Evolutionary conservation across 192 early-diverging fungal genomes (phyloP), one percentile per base, ranked within the genome.

Genomic region (Gonapodya prolifera): DNA sequence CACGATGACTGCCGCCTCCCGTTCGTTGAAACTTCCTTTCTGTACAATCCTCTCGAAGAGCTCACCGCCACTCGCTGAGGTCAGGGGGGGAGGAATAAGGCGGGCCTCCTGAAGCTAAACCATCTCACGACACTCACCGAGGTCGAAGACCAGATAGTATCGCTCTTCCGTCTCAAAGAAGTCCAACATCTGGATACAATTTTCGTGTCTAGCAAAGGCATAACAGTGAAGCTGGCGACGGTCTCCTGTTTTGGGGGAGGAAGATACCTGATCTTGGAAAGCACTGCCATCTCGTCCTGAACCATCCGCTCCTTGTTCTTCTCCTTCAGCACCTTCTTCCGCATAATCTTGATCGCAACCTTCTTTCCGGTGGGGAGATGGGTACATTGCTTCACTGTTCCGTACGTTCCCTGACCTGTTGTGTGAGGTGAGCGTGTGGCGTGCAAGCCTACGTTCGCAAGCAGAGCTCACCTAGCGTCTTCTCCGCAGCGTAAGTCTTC

Each of bases 21-120:
- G 76, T 83, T 98, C 96, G 33, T 86, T 83, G 76, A 94, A 89
- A 35, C 83, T 87, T 8, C 23, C 23, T 61, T 8, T 61, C 23
- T 61, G 8, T 29, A 93, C 90, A 76, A 98, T 95, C 34, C 92
- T 90, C 76, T 96, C 95, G 83, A 98, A 98, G 23, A 98, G 83
- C 81, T 98, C 96, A 71, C 95, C 95, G 76, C 93, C 94, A 32
- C 8, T 30, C 71, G 71, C 71, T 71, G 71, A 13, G 71, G n/a
- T n/a, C 8, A 13, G 8, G 71, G 8, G 8, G 71, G 31, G 8
- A 34, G n/a, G 33, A 28, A n/a, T n/a, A n/a, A n/a, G n/a, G n/a
- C n/a, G n/a, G n/a, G n/a, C n/a, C n/a, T n/a, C n/a, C n/a, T n/a
- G n/a, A n/a, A n/a, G n/a, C n/a, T n/a, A n/a, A n/a, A n/a, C n/a